Evolutionary conservation across 108 stramenopile genomes (phyloP).

Genomic region (Cyclotella kingstonii): DNA sequence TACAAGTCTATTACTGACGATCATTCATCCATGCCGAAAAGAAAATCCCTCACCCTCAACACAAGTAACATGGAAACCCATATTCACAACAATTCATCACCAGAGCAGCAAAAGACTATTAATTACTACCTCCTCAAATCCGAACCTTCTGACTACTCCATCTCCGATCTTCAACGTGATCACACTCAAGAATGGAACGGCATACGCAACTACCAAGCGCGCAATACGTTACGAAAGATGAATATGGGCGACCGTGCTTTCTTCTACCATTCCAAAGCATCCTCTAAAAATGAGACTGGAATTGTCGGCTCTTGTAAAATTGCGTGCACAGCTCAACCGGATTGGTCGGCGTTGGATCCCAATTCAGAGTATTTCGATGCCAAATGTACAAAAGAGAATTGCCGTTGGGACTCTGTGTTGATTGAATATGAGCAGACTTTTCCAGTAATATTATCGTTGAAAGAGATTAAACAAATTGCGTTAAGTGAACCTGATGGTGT

Average conservation of each 20-base stretch:
- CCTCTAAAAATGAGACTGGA: constrained; percentile 17
- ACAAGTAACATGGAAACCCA: no score
- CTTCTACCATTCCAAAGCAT: constrained; percentile 54
- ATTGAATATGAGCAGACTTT: constrained; percentile 46
- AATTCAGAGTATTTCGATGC: constrained; percentile 49
- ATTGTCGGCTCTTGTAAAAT: constrained; percentile 49
- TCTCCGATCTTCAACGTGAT: constrained; percentile 35
- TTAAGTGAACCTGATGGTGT: constrained; percentile 20
- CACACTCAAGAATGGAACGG: constrained; percentile 53
- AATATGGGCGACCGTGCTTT: constrained; percentile 43
- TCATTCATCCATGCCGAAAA: no score
- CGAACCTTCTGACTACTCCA: constrained; percentile 54
- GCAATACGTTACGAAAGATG: constrained; percentile 50
- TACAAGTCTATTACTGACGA: no score
- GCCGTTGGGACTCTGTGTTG: constrained; percentile 54
- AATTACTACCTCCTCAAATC: constrained; percentile 54
- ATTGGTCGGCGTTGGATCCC: constrained; percentile 50
- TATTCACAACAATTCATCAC: no score
- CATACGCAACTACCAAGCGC: constrained; percentile 57
- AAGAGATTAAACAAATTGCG: constrained; percentile 41
- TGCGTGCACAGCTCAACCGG: constrained; percentile 37
- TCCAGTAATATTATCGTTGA: constrained; percentile 42
- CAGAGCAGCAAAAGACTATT: no score
- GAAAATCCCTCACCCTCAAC: no score
- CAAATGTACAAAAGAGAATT: constrained; percentile 46